Base-by-base conservation (phyloP, 1,284 basidiomycete genomes). In the Ceratobasidium sp. region DNA sequence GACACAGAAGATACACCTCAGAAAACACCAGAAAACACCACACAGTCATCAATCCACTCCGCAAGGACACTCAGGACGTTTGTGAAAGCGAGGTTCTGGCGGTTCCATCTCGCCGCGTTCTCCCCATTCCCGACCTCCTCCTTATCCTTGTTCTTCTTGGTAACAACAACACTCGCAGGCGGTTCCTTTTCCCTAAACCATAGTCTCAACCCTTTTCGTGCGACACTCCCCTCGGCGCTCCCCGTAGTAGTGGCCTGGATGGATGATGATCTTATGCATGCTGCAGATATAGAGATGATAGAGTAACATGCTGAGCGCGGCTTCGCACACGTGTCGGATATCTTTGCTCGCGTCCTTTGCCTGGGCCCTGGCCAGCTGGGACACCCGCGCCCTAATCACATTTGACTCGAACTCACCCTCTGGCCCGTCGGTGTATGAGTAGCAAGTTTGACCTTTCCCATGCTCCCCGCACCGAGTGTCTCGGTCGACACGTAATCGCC, bases 281-380 rank as follows among this genome's bases (percentile, higher is more conserved):
- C 98, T 97, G 85, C 97, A 99, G 83, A 99, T 95, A 86, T 99
- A 98, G 0, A 98, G 98, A 84, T 99, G 97, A 84, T 99, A 96
- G 23, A 99, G 92, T 46, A 99, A 90, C 87, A 99, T 93, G 73
- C 93, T 97, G 79, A 97, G 90, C 7, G 95, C 95, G 0, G 97
- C 97, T 87, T 99, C 98, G 64, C 98, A 93, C 79, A 99, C 91
- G 1, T 96, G 99, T 63, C 97, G 91, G 81, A 97, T 94, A 87
- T 99, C 98, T 86, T 99, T 99, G 46, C 95, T 95, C 72, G 94
- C 94, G 84, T 99, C 97, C 85, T 97, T 97, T 64, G 91, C 89
- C 23, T 94, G 93, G 83, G 94, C 93, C 83, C 95, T 95, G 69
- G 92, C 91, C n/a, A 91, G 88, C 26, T 91, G 90, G 51, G 91